Conservation (phyloP, 345 rosid species). For the Capsella bursapastoris region DNA sequence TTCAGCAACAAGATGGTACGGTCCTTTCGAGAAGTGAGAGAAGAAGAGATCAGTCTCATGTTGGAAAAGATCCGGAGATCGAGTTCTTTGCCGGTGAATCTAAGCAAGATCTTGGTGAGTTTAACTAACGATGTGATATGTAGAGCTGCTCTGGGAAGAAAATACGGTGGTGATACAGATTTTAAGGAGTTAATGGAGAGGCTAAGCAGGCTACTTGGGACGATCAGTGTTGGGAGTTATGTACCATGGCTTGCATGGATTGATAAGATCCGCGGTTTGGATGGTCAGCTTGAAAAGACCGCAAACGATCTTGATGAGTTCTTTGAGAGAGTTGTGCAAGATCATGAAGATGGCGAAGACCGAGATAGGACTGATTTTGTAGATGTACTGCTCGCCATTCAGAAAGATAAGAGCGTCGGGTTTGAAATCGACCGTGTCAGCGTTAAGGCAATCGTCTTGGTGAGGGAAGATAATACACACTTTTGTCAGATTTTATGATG, state of each 20-base stretch:
- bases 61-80: constrained; percentile 41
- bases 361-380: constrained; percentile 10
- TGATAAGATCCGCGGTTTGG: constrained; percentile 34
- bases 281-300: constrained; percentile 26
- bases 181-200: constrained; percentile 46
- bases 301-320: constrained; percentile 43
- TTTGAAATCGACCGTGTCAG: constrained; percentile 35
- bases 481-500: not conserved
- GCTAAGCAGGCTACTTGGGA: constrained; percentile 44
- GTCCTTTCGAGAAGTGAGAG: constrained; percentile 46
- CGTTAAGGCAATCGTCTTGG: constrained; percentile 54
- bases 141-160: constrained; percentile 59
- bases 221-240: constrained; percentile 48
- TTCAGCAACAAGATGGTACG: constrained; percentile 53
- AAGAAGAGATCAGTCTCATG: constrained; percentile 51
- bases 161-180: constrained; percentile 48
- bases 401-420: constrained; percentile 36
- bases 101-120: constrained; percentile 41
- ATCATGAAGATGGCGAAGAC: constrained; percentile 4
- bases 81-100: constrained; percentile 38
- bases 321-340: constrained; percentile 39
- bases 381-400: constrained; percentile 29
- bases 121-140: constrained; percentile 54
- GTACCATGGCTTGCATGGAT: constrained; percentile 64
- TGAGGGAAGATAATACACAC: constrained; percentile 15